Conservation (phyloP, 176 grass and related monocot species). For the Phragmites australis region DNA sequence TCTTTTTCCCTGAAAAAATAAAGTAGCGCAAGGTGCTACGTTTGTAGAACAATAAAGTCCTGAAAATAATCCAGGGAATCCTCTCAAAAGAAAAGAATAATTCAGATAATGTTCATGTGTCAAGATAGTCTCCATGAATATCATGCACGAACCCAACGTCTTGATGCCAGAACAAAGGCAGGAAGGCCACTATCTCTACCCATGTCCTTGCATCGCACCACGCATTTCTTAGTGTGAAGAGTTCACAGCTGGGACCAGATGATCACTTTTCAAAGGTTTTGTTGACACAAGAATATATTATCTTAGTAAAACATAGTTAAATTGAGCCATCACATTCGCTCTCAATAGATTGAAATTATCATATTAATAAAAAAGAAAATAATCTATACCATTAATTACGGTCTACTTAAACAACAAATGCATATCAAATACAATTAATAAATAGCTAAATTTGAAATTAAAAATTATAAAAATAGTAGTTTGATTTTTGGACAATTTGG, state of each 20-base stretch:
- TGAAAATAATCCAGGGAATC: slow-evolving; percentile 18
- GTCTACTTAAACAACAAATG: no score
- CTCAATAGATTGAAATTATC: no score
- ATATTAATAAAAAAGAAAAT: no score
- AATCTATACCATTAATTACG: no score
- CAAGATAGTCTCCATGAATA: not conserved
- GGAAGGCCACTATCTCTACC: not conserved
- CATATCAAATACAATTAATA: no score
- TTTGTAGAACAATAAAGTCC: not conserved
- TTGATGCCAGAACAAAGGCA: not conserved
- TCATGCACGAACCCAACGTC: not conserved
- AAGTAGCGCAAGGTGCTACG: not conserved
- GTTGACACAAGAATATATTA: no score
- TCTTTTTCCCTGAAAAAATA: not conserved
- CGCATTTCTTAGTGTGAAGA: not conserved
- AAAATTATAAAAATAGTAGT: no score
- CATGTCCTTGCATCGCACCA: not conserved
- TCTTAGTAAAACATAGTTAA: no score
- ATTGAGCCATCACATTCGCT: no score
- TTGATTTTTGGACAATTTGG: no score
- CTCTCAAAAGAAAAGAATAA: not conserved
- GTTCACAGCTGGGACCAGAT: not conserved
- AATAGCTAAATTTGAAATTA: no score
- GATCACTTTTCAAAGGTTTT: not conserved
- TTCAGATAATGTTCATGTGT: not conserved